Evolutionary conservation across 108 stramenopile species (phyloP), one percentile per base, ranked within the genome.

Genomic region (Nitzschia putrida): DNA sequence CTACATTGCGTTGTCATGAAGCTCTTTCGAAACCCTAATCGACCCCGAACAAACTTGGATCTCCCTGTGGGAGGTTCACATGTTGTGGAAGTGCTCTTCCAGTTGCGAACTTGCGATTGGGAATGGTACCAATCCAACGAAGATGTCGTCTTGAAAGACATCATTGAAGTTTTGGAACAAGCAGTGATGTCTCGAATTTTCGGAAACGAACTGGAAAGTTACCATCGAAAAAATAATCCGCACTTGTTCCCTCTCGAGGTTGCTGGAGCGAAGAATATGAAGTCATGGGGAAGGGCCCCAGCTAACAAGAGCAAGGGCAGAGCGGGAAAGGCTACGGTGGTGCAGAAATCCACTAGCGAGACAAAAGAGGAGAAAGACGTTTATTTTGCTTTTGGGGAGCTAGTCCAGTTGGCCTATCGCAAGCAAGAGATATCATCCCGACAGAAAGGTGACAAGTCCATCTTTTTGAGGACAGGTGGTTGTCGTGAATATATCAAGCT

Each of bases 181-280:
- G 51, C 67, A 18, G 52, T 80, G 14, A 10, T 80, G n/a, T 60
- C 79, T 18, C 73, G 79, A 47, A 74, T 80, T 69, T 74, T 74
- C 38, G 64, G 44, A 3, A 42, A 59, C 29, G 79, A 80, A 66
- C 18, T 80, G 37, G 79, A 80, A 71, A 51, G 52, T 18, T 77
- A 42, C 60, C 59, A 77, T 41, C 63, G 57, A 43, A 59, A 53
- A 23, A 18, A 45, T 1, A 50, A 66, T 42, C 69, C 69, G 18
- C 23, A 64, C 25, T 10, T 70, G 10, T 56, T 77, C 40, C 64
- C 61, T 14, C 49, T 55, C 25, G 26, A 64, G 53, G 38, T 65
- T 8, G 66, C 72, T 7, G 71, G 58, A 9, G 43, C 56, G 57
- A 78, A 72, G 38, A 71, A 78, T 40, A 34, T 4, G 4, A 34